A percentile compares a stretch with the other conserved stretches of the same genome.
Evolutionary conservation across 2,329 filamentous ascomycete species (phyloP).

Genomic region (Massarina eburnea): DNA sequence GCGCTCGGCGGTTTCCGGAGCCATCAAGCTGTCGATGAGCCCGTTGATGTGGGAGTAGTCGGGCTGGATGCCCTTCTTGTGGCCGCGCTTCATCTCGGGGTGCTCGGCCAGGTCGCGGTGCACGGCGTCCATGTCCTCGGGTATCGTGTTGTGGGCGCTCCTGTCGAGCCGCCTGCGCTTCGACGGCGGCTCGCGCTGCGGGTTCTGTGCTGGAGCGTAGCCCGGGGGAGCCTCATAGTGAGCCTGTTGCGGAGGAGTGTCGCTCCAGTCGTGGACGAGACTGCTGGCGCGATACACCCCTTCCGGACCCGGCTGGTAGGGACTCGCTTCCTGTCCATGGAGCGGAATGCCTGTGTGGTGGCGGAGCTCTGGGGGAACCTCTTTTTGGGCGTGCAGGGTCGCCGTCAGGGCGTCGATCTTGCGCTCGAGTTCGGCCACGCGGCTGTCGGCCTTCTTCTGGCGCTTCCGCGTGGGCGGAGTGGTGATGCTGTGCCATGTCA

Average conservation of each 20-base stretch:
- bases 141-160: slow-evolving; percentile 37
- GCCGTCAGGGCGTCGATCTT: slow-evolving; percentile 89
- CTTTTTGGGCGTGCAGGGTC: slow-evolving; percentile 65
- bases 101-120: slow-evolving; percentile 40
- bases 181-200: slow-evolving; percentile 30
- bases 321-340: slow-evolving; percentile 13
- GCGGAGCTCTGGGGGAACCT: slow-evolving; percentile 16
- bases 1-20: slow-evolving; percentile 52
- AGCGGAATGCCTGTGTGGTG: slow-evolving; percentile 27
- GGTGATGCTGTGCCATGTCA: slow-evolving; percentile 27
- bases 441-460: slow-evolving; percentile 88
- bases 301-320: slow-evolving; percentile 18
- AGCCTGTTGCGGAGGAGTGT: slow-evolving; percentile 8
- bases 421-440: slow-evolving; percentile 87
- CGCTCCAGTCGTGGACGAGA: slow-evolving; percentile 34
- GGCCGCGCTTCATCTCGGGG: slow-evolving; percentile 35
- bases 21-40: slow-evolving; percentile 52
- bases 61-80: slow-evolving; percentile 29
- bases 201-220: slow-evolving; percentile 34
- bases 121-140: slow-evolving; percentile 42
- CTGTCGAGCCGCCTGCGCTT: slow-evolving; percentile 36
- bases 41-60: slow-evolving; percentile 43
- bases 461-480: slow-evolving; percentile 76
- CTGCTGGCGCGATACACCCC: slow-evolving; percentile 29
- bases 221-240: slow-evolving; percentile 33